A percentile compares a stretch with the other conserved stretches of the same genome.
Conservation (phyloP, 2,329 filamentous ascomycete species). For the Ophioceras dolichostomum region DNA sequence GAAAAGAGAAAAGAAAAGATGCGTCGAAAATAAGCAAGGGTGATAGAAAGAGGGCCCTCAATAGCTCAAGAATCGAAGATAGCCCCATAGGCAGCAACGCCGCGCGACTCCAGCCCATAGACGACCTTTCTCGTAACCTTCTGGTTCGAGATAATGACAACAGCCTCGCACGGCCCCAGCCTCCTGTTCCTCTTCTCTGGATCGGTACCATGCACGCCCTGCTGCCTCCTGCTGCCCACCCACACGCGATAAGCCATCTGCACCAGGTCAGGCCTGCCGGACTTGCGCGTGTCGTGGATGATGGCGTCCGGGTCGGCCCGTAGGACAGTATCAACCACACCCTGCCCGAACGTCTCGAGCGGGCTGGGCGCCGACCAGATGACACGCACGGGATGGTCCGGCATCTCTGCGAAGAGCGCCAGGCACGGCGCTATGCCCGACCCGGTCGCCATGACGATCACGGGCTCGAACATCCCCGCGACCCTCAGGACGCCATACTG, state of each 20-base stretch:
- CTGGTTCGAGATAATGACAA: slow-evolving; percentile 21
- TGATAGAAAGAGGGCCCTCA: too few relatives aligned
- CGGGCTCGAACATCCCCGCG: slow-evolving; percentile 39
- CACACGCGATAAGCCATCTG: slow-evolving; percentile 7
- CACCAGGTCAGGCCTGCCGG: slow-evolving; percentile 7
- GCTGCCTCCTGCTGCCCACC: slow-evolving; percentile 2
- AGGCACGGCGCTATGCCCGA: slow-evolving; percentile 52
- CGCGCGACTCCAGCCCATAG: slow-evolving; percentile 17
- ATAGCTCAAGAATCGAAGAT: slow-evolving; percentile 16
- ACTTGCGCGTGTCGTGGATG: slow-evolving; percentile 7
- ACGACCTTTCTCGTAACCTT: slow-evolving; percentile 19
- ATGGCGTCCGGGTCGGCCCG: slow-evolving; percentile 7
- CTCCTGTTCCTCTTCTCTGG: background rate
- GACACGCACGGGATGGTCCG: slow-evolving; percentile 16
- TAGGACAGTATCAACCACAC: slow-evolving; percentile 17
- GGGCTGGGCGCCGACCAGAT: slow-evolving; percentile 21
- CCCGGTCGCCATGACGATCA: slow-evolving; percentile 50
- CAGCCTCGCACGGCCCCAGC: slow-evolving; percentile 8
- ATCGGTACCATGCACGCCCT: background rate
- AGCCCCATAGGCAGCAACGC: slow-evolving; percentile 20
- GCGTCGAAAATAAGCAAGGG: too few relatives aligned
- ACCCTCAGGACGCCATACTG: slow-evolving; percentile 45
- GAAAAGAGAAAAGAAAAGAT: too few relatives aligned
- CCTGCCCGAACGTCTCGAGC: slow-evolving; percentile 18
- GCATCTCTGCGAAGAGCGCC: slow-evolving; percentile 39